phyloP scores from a whole-genome alignment of 2,329 filamentous ascomycete genomes.

The Talaromyces piceae region DNA sequence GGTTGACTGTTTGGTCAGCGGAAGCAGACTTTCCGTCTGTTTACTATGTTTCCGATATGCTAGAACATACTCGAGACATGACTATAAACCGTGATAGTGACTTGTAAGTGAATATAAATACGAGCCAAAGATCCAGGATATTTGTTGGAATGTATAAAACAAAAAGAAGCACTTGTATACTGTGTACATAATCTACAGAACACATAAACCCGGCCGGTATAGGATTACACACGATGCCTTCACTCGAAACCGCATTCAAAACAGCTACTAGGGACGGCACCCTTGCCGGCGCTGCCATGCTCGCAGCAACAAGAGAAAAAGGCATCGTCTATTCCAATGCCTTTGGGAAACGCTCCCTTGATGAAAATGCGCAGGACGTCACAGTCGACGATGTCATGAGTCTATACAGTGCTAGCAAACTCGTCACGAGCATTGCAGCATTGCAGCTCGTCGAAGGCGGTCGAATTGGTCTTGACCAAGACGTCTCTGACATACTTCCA shows the following conservation, averaged over 20 bases:
- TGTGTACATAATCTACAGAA: not conserved
- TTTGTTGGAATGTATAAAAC: not conserved
- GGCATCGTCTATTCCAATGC: constrained; percentile 7
- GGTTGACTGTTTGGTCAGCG: too few relatives aligned
- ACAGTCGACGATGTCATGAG: constrained; percentile 4
- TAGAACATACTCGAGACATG: not conserved
- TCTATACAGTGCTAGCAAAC: constrained; percentile 1
- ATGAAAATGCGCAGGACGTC: not conserved
- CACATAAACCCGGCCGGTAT: not conserved
- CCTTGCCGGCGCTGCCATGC: constrained; percentile 1
- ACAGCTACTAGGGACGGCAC: not conserved
- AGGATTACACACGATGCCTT: not conserved
- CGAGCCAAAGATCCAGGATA: not conserved
- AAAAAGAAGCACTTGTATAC: not conserved
- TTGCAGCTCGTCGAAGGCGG: constrained; percentile 5
- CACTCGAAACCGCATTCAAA: not conserved
- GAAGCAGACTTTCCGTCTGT: not conserved
- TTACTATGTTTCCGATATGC: not conserved
- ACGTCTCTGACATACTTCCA: constrained; percentile 1
- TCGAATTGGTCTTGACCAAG: constrained; percentile 3
- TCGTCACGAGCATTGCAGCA: constrained; percentile 5
- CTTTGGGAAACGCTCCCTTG: constrained; percentile 1
- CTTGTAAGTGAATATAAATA: not conserved
- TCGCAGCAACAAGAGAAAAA: constrained; percentile 5
- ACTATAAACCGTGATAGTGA: not conserved